Evolutionary conservation across 768 basidiomycete genomes (phyloP), one percentile per base, ranked within the genome.

Genomic region (Clitopilus hobsonii): DNA sequence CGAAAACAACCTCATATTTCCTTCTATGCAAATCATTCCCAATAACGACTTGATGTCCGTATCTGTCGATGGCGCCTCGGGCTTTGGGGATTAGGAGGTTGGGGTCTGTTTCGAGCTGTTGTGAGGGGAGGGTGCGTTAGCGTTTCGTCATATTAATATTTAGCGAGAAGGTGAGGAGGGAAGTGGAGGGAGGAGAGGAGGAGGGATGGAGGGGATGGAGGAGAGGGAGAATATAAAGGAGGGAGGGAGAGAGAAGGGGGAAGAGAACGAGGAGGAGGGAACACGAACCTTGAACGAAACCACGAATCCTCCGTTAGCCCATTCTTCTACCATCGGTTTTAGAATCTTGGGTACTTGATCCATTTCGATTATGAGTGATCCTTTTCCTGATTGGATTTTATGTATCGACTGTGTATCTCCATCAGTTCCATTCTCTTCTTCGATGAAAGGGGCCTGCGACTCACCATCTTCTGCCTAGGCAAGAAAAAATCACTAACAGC

Each of bases 401-500:
- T 99, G 97, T 71, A 93, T 94, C 1, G 93, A 89, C 96, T 97
- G 63, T n/a, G 0, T 26, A 36, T n/a, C 36, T 30, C 29, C 29
- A 22, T n/a, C n/a, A n/a, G n/a, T n/a, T n/a, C n/a, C n/a, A n/a
- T n/a, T n/a, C n/a, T n/a, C n/a, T n/a, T n/a, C n/a, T n/a, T n/a
- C n/a, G n/a, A n/a, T n/a, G n/a, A n/a, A n/a, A n/a, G n/a, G n/a
- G n/a, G n/a, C n/a, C n/a, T n/a, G 20, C 48, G 27, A 76, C 86
- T 57, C 57, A 92, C 96, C 86, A 98, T 83, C 68, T 84, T 89
- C 65, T 95, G 89, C 54, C 84, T 79, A 0, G 96, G 97, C 27
- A 99, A 74, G 78, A 96, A 99, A 69, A 99, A 99, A 70, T 99
- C 97, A 70, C 91, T 94, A 49, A 98, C 97, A 4, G 97, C 97